Percentiles rank a stretch among this genome's conserved stretches.
These are phyloP conservation scores for Xerocomellus dryophilus DNA, from an alignment of 768 basidiomycete species.

Conservation along the genomic window DNA sequence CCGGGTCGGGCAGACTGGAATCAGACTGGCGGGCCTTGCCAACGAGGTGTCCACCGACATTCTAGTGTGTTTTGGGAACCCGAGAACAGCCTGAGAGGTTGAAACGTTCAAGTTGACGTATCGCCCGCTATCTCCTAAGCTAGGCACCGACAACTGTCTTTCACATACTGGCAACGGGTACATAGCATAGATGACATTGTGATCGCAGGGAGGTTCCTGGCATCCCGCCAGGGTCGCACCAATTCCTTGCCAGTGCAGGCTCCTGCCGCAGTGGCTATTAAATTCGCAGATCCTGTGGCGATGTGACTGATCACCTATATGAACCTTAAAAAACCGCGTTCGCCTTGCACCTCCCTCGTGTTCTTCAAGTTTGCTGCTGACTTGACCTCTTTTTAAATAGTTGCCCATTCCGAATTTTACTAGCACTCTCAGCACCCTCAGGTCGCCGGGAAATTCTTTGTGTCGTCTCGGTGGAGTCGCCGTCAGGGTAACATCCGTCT, in stretches of 20 bases:
- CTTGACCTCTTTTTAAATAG: not conserved
- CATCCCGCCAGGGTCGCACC: no score
- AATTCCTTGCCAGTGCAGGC: no score
- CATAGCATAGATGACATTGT: no score
- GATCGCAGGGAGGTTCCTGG: not conserved
- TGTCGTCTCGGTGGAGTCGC: not conserved
- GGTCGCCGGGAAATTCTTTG: not conserved
- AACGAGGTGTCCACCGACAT: no score
- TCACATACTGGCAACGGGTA: no score
- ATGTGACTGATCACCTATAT: not conserved
- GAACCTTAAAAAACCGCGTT: conserved; percentile 1
- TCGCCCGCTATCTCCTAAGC: not conserved
- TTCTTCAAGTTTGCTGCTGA: not conserved
- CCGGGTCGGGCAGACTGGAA: no score
- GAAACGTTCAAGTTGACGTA: no score
- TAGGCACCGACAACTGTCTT: not conserved
- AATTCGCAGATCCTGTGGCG: not conserved
- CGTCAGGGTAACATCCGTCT: conserved; percentile 6
- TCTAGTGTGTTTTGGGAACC: no score
- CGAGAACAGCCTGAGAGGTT: no score
- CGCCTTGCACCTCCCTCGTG: conserved; percentile 14
- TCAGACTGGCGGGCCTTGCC: no score
- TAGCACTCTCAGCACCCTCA: not conserved
- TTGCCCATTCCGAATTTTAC: not conserved
- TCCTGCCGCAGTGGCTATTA: no score